Evolutionary conservation across 176 grass and related monocot genomes (phyloP).

Genomic region (Triticum monococcum): DNA sequence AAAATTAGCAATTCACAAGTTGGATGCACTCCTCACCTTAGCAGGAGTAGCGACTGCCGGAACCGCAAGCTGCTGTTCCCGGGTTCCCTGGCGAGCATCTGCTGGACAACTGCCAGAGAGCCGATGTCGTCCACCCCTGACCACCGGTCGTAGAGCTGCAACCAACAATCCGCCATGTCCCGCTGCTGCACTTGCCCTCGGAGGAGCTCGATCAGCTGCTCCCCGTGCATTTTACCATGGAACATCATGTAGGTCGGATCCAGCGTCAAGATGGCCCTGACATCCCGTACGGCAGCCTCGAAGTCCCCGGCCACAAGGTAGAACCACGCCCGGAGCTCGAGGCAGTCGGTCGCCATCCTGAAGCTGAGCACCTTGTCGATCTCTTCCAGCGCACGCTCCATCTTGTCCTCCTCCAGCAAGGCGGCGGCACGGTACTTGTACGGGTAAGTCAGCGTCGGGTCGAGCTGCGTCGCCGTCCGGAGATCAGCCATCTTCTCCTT

Average conservation of each 20-base stretch:
- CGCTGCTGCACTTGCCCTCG: constrained; percentile 62
- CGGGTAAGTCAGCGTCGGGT: constrained; percentile 75
- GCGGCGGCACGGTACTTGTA: constrained; percentile 79
- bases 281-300: constrained; percentile 68
- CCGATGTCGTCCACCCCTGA: constrained; percentile 89
- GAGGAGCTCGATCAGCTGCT: constrained; percentile 77
- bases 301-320: constrained; percentile 63
- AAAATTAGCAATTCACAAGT: not conserved
- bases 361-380: constrained; percentile 79
- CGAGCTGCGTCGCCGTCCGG: constrained; percentile 56
- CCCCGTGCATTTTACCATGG: constrained; percentile 81
- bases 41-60: constrained; percentile 81
- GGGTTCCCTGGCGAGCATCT: constrained; percentile 87
- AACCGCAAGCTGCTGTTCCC: constrained; percentile 90
- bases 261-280: constrained; percentile 71
- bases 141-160: constrained; percentile 96
- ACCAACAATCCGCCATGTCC: constrained; percentile 99
- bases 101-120: constrained; percentile 85
- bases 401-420: constrained; percentile 74
- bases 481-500: constrained; percentile 85
- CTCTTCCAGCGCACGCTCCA: constrained; percentile 63
- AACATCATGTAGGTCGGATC: constrained; percentile 86
- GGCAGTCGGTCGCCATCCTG: constrained; percentile 74
- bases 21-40: constrained; percentile 74
- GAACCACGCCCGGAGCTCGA: constrained; percentile 91